Evolutionary conservation across 1,139 yeast species (phyloP), one percentile per base, ranked within the genome.

Genomic region (Pichia sp.): DNA sequence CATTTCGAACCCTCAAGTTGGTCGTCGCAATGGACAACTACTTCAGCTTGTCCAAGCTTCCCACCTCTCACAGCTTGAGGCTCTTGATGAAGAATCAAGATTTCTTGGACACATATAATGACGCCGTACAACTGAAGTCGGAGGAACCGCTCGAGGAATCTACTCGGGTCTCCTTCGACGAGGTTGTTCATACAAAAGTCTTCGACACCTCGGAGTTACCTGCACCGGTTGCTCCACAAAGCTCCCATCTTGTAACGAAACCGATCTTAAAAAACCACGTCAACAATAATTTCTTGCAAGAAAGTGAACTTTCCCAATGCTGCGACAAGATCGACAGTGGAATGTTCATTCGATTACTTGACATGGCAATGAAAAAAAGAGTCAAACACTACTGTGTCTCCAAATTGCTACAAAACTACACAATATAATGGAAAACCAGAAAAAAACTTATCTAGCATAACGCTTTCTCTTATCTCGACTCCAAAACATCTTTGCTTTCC

Each of bases 1-100:
- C 18, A 7, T n/a, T 40, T 23, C 25, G 36, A 18, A 43, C 46
- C 16, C 36, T 47, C 19, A 43, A 39, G 19, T 16, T 48, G 18
- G 39, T 48, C 16, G 18, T 36, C n/a, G 19, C 41, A 19, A 36
- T 48, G 43, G 50, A 48, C 31, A 42, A 43, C 31, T 18, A 31
- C 22, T 48, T 26, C n/a, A 28, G 23, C n/a, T 42, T 43, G 44
- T 42, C 41, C 4, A 48, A 18, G 31, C 4, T 43, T 2, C 43
- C 46, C 28, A 19, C 46, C 10, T 23, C 47, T 18, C 19, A 21
- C 4, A 13, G 28, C 7, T 25, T 26, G 16, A 36, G 3, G 13
- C 21, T 43, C 4, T 16, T 43, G 13, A 43, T 43, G n/a, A 43
- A 43, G 13, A 43, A 43, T 23, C 36, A 26, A 43, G 19, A n/a